Evolutionary conservation across 768 basidiomycete species (phyloP).

Genomic region (Pisolithus albus): DNA sequence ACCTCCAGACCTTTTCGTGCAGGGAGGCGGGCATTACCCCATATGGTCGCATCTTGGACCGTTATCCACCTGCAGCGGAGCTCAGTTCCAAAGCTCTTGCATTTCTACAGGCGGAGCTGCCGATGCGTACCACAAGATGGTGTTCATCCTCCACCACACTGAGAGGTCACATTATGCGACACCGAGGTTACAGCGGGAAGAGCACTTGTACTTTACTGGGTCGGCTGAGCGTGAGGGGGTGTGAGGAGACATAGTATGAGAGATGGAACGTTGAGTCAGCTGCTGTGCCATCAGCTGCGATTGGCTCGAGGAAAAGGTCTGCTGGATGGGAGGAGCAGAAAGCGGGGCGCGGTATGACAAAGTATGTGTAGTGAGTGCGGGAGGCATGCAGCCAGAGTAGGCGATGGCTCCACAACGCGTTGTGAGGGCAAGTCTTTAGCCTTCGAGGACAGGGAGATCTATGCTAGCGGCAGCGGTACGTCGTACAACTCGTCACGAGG

Average conservation of each 20-base stretch:
- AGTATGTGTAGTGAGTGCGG: slow-evolving; percentile 1
- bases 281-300: not conserved
- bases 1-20: slow-evolving; percentile 3
- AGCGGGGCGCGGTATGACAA: slow-evolving; percentile 11
- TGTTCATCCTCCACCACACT: slow-evolving; percentile 70
- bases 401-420: slow-evolving; percentile 7
- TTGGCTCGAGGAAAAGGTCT: slow-evolving; percentile 6
- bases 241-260: slow-evolving; percentile 16
- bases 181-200: not conserved
- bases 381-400: slow-evolving; percentile 13
- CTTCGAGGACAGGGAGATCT: too few species aligned
- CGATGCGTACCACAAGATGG: slow-evolving; percentile 88
- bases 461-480: too few species aligned
- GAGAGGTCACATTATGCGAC: slow-evolving; percentile 2
- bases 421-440: slow-evolving; percentile 13
- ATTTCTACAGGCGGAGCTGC: slow-evolving; percentile 70
- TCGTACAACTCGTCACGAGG: too few species aligned
- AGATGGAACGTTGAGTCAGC: slow-evolving; percentile 14
- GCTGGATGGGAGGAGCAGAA: slow-evolving; percentile 19
- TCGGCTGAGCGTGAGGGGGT: slow-evolving; percentile 19
- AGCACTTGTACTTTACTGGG: slow-evolving; percentile 4
- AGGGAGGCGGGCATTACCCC: slow-evolving; percentile 14
- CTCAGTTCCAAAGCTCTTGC: slow-evolving; percentile 61
- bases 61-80: slow-evolving; percentile 54
- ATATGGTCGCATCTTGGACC: slow-evolving; percentile 47